Evolutionary conservation across 495 filamentous ascomycete species (phyloP).

Genomic region (Articulospora tetracladia): DNA sequence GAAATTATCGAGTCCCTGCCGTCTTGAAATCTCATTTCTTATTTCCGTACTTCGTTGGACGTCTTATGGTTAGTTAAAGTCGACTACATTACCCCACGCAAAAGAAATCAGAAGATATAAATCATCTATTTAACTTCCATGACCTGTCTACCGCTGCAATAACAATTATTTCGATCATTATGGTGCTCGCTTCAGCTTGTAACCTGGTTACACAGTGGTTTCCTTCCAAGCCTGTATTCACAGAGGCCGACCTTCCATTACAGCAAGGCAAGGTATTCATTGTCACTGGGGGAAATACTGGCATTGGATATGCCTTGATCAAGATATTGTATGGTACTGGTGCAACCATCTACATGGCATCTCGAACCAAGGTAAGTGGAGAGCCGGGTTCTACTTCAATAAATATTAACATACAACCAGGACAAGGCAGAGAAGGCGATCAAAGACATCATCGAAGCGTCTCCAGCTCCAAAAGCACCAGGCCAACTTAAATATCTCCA

Average conservation of each 20-base stretch:
- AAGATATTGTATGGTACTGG: slow-evolving; percentile 3
- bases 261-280: slow-evolving; percentile 17
- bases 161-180: too few species aligned
- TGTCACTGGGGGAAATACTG: slow-evolving; percentile 9
- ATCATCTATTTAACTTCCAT: too few species aligned
- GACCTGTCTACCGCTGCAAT: too few species aligned
- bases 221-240: slow-evolving; percentile 1
- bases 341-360: slow-evolving; percentile 3
- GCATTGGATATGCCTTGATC: slow-evolving; percentile 30
- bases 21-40: too few species aligned
- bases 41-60: too few species aligned
- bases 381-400: slow-evolving; percentile 36
- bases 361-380: slow-evolving; percentile 12
- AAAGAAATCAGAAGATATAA: too few species aligned
- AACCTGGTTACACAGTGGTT: slow-evolving; percentile 4
- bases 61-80: too few species aligned
- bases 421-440: slow-evolving; percentile 25
- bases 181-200: slow-evolving; percentile 27
- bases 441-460: not conserved
- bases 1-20: too few species aligned
- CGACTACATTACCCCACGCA: too few species aligned
- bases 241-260: not conserved
- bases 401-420: too few species aligned
- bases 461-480: slow-evolving; percentile 3
- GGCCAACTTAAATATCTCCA: slow-evolving; percentile 40